These are phyloP conservation scores for Galerina sulciceps DNA, from an alignment of 768 basidiomycete species.

Conservation along the genomic window DNA sequence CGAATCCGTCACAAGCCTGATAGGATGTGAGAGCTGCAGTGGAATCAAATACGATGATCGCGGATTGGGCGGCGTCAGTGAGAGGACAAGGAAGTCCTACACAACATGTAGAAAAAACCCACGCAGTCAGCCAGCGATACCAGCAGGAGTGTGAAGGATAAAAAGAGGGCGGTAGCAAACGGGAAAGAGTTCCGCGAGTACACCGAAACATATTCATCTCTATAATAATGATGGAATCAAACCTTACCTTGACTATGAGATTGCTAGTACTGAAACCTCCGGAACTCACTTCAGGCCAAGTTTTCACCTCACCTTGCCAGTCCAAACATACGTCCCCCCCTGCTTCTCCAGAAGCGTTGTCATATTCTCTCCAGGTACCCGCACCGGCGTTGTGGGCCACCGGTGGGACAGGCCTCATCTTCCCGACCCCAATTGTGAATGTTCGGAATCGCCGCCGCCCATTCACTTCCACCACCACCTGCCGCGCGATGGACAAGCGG, in stretches of 20 bases:
- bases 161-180: background rate
- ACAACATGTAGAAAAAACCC: background rate
- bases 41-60: conserved; percentile 46
- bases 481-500: conserved; percentile 53
- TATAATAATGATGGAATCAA: conserved; percentile 2
- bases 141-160: background rate
- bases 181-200: conserved; percentile 10
- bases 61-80: conserved; percentile 47
- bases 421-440: conserved; percentile 47
- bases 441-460: conserved; percentile 41
- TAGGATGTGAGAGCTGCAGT: conserved; percentile 49
- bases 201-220: no score
- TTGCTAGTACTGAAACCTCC: conserved; percentile 49
- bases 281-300: conserved; percentile 38
- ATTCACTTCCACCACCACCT: conserved; percentile 43
- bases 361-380: conserved; percentile 1
- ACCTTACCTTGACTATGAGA: conserved; percentile 52
- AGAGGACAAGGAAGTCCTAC: conserved; percentile 61
- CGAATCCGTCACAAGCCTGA: conserved; percentile 60
- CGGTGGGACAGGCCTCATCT: conserved; percentile 38
- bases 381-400: background rate
- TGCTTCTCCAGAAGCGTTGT: background rate
- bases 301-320: conserved; percentile 58
- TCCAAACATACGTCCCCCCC: conserved; percentile 34
- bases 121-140: conserved; percentile 3